Evolutionary conservation across 139 green algal species (phyloP).

Genomic region (Haematococcus sp.): DNA sequence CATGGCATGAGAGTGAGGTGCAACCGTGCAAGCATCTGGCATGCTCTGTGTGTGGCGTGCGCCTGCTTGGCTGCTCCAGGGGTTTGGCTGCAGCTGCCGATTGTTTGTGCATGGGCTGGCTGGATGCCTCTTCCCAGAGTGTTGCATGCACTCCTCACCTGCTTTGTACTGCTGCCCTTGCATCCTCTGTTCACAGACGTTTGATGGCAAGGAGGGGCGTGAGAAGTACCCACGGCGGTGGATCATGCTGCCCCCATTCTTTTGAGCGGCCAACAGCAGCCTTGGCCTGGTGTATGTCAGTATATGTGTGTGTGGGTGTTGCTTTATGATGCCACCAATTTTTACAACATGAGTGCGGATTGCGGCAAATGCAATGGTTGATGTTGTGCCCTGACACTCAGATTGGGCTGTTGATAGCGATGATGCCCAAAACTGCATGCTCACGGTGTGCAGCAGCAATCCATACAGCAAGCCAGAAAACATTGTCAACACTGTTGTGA

Average conservation of each 20-base stretch:
- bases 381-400: no score
- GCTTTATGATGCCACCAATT: no score
- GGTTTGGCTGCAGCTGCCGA: neutral
- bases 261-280: constrained; percentile 54
- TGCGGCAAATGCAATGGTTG: no score
- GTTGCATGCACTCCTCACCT: neutral
- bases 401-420: no score
- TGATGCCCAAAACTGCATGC: no score
- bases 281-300: no score
- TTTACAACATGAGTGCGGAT: no score
- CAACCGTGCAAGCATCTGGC: neutral
- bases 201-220: constrained; percentile 90
- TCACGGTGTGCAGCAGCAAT: no score
- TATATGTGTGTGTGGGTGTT: no score
- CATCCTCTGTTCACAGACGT: constrained; percentile 59
- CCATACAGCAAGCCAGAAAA: no score
- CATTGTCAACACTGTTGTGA: no score
- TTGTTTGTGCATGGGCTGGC: neutral
- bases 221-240: constrained; percentile 88
- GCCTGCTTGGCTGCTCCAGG: neutral
- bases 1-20: no score
- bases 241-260: constrained; percentile 91
- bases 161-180: neutral
- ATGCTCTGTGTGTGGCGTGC: neutral
- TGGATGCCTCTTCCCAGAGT: neutral